These are phyloP conservation scores for Neofusicoccum kwambonambiense DNA, from an alignment of 2,329 filamentous ascomycete species.

Conservation along the genomic window DNA sequence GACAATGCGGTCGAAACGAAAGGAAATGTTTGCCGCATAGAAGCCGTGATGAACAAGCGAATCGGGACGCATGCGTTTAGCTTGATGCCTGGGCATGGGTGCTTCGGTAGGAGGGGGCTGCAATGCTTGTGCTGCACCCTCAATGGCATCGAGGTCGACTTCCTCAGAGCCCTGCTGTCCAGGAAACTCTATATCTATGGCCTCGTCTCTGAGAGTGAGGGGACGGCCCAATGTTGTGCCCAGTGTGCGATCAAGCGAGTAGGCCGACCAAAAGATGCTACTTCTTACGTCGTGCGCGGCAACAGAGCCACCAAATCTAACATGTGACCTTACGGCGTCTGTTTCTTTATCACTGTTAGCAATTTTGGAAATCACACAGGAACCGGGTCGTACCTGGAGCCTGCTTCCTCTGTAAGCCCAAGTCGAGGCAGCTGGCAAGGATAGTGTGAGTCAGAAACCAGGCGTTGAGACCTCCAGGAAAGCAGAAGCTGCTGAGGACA, in stretches of 20 bases:
- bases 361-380: neutral
- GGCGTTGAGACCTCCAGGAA: conserved; percentile 50
- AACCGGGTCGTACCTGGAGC: neutral
- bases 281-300: conserved; percentile 57
- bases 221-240: conserved; percentile 58
- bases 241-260: conserved; percentile 52
- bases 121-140: neutral
- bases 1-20: conserved; percentile 28
- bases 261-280: conserved; percentile 56
- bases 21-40: conserved; percentile 28
- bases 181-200: conserved; percentile 47
- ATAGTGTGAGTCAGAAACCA: conserved; percentile 60
- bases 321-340: conserved; percentile 25
- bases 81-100: neutral
- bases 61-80: neutral
- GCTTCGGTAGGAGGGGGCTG: neutral
- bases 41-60: neutral
- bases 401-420: conserved; percentile 49
- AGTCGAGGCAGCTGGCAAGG: conserved; percentile 50
- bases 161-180: conserved; percentile 35
- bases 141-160: neutral
- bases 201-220: conserved; percentile 56
- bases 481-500: conserved; percentile 53
- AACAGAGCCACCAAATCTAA: conserved; percentile 38
- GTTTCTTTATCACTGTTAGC: neutral